Percentiles rank a stretch among this genome's conserved stretches.
Conservation (phyloP, 768 basidiomycete species). For the Postia placenta region DNA sequence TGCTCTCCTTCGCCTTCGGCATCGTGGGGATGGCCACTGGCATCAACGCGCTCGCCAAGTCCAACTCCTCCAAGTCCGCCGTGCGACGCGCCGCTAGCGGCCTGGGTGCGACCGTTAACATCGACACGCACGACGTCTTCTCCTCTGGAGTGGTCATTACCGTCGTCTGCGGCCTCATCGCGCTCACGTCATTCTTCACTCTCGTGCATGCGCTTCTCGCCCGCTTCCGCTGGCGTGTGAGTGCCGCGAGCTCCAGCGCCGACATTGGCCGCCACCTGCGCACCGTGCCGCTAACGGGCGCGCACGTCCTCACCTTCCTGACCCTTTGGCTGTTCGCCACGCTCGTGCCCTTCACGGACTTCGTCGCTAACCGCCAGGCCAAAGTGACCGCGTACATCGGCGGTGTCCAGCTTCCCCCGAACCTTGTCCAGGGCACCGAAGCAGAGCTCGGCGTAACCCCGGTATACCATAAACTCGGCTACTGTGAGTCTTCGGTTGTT, state of each 20-base stretch:
- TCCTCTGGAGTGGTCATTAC: slow-evolving; percentile 27
- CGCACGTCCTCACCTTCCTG: slow-evolving; percentile 33
- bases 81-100: slow-evolving; percentile 27
- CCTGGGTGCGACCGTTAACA: slow-evolving; percentile 28
- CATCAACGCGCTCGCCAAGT: slow-evolving; percentile 30
- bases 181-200: slow-evolving; percentile 13
- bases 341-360: slow-evolving; percentile 40
- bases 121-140: slow-evolving; percentile 29
- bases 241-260: slow-evolving; percentile 2
- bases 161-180: slow-evolving; percentile 23
- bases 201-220: slow-evolving; percentile 28
- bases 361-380: slow-evolving; percentile 40
- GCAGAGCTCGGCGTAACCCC: slow-evolving; percentile 32
- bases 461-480: slow-evolving; percentile 39
- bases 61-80: slow-evolving; percentile 31
- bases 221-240: slow-evolving; percentile 22
- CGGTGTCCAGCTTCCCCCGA: slow-evolving; percentile 28
- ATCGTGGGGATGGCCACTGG: slow-evolving; percentile 23
- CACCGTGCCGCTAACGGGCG: slow-evolving; percentile 29
- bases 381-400: slow-evolving; percentile 38
- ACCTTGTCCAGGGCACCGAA: slow-evolving; percentile 31
- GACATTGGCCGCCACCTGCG: slow-evolving; percentile 18
- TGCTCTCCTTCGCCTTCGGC: slow-evolving; percentile 24
- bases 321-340: slow-evolving; percentile 42
- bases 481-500: slow-evolving; percentile 34